Evolutionary conservation across 2,329 filamentous ascomycete genomes (phyloP), one percentile per base, ranked within the genome.

Genomic region (Talaromyces funiculosus): DNA sequence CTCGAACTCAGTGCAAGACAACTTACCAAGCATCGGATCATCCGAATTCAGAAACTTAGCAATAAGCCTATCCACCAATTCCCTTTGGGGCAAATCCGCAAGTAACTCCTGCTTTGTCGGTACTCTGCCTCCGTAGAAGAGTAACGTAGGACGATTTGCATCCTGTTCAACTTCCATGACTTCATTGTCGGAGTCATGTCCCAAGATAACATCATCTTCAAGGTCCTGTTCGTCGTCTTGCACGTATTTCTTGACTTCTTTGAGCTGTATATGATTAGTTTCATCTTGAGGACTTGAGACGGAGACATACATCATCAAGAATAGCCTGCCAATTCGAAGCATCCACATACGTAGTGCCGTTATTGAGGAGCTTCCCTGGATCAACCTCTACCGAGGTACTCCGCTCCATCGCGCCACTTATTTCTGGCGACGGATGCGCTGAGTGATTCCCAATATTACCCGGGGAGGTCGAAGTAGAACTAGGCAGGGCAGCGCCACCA

Each of bases 321-420:
- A 74, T 73, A 22, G 71, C 71, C 42, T 69, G 69, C 72, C 72
- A 74, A 59, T 74, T 69, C n/a, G 70, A 68, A 38, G 70, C 67
- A 56, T 74, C 71, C 40, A 75, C 70, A 63, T 75, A 75, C 10
- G 67, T 74, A 7, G 69, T 73, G 4, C 68, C 71, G 16, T 58
- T 22, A 6, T 73, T 67, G 2, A 74, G 51, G 26, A 75, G 53
- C 42, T 67, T 73, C 3, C 72, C 72, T 3, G 64, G 51, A n/a
- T 67, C 63, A 49, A 70, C 68, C 22, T 58, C 47, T n/a, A 61
- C 14, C 31, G 29, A 42, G n/a, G 51, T 20, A 24, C 40, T 60
- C 22, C 43, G 45, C 35, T 45, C 29, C 51, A 12, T 12, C 35
- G 42, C 9, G 33, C 24, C 16, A 47, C 3, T 26, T 18, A 12